Base-by-base conservation (phyloP, 2,329 filamentous ascomycete species). In the Fusarium chuoi region DNA sequence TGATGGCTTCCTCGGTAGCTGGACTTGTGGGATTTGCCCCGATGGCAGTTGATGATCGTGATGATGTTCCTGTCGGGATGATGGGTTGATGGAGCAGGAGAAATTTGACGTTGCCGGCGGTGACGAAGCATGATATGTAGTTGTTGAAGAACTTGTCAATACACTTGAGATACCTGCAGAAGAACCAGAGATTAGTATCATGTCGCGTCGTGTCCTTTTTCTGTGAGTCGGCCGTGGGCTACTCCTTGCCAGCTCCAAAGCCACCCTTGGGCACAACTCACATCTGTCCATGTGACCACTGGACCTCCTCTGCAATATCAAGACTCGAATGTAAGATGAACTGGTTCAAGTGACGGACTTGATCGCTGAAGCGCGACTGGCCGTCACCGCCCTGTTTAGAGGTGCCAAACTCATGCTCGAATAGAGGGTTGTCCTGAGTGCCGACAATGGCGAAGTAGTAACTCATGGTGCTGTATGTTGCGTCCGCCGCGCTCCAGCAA, bases 381-480 rank as follows among this genome's bases (percentile, higher is more conserved):
- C 96, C 96, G 87, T 98, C 96, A 81, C 96, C 96, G 84, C 96
- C 95, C 78, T 95, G 93, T 84, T 98, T 98, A 45, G 94, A 97
- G 44, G 96, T 98, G 78, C 96, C 96, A 82, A 99, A 99, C 81
- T 98, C 95, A 84, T 97, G 91, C 85, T 97, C 96, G 85, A 98
- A 99, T 76, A 99, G 90, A 39, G 96, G 96, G 81, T 96, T 97
- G 86, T 99, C 96, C 78, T 94, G 94, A 28, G 95, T 97, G 80
- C 95, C 96, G 82, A 99, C 91, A 77, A 99, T 98, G 81, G 94
- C 94, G 85, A 99, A 98, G 87, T 98, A 98, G 88, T 98, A 99
- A 69, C 95, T 98, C 96, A 98, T 98, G 74, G 77, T 87, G 74
- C 65, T 65, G 76, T 71, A 65, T 41, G 73, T 70, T 70, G 78